Conservation (phyloP, 371 early-diverging fungal genomes). For the Dichotomocladium elegans region DNA sequence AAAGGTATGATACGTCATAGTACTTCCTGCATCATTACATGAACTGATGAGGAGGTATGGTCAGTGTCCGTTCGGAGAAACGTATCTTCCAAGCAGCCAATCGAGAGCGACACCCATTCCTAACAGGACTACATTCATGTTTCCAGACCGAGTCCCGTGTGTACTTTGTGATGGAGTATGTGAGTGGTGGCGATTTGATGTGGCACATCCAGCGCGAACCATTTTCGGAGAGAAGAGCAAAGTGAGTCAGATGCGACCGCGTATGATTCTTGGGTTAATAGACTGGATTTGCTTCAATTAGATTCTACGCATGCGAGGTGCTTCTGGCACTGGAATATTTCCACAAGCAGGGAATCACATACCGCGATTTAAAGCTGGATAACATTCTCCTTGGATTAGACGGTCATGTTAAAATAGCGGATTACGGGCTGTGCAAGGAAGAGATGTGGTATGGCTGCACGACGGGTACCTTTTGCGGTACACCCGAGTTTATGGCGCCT, state of each 20-base stretch:
- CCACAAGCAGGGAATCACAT: constrained; percentile 46
- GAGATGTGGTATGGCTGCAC: constrained; percentile 55
- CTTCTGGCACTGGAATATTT: constrained; percentile 82
- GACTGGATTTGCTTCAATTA: too few species aligned
- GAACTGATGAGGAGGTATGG: neutral
- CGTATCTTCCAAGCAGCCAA: constrained; percentile 90
- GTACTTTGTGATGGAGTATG: constrained; percentile 99
- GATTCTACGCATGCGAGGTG: constrained; percentile 97
- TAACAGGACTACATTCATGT: constrained; percentile 93
- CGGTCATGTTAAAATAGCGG: constrained; percentile 98
- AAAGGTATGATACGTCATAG: constrained; percentile 39
- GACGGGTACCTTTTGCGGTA: constrained; percentile 89
- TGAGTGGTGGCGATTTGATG: constrained; percentile 99
- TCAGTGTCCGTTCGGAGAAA: constrained; percentile 87
- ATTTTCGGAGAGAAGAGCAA: constrained; percentile 85
- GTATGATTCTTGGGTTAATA: neutral
- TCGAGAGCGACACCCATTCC: constrained; percentile 92
- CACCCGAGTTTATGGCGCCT: constrained; percentile 78
- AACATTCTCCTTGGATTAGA: constrained; percentile 58
- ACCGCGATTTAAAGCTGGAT: constrained; percentile 50
- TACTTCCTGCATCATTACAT: neutral
- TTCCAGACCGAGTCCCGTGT: constrained; percentile 94
- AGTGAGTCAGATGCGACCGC: constrained; percentile 25
- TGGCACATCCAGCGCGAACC: constrained; percentile 90
- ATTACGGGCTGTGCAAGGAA: constrained; percentile 83